Evolutionary conservation across 2,329 filamentous ascomycete genomes (phyloP), one percentile per base, ranked within the genome.

Genomic region (Aspergillus bombycis): DNA sequence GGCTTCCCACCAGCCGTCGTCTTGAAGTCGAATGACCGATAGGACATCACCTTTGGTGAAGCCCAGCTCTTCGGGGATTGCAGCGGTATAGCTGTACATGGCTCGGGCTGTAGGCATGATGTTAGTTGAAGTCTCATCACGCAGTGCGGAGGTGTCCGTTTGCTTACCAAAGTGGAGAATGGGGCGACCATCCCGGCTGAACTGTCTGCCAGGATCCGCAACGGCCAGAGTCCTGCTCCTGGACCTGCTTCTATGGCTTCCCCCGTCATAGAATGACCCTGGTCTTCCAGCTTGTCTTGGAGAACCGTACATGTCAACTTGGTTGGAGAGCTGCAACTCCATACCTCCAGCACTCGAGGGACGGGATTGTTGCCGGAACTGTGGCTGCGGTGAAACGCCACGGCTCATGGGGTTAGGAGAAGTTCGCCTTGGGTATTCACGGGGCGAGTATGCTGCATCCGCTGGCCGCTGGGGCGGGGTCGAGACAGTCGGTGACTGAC

Each of bases 1-100:
- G 14, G 96, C 96, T 81, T 99, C 95, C 95, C 96, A 99, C 95
- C 95, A 99, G 23, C 95, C 95, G 75, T 99, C 95, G 76, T 99
- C 95, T 79, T 99, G 95, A 72, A 96, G 88, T 64, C 94, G 86
- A 54, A 97, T 83, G 16, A 99, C 89, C 2, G 94, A 93, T 16
- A 99, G 84, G 63, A 94, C 88, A 74, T 99, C 96, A 55, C 94
- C 94, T 81, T 99, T 99, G 54, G 85, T 84, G 78, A 99, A 99
- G 16, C 91, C 91, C 23, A 99, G 82, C 79, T 99, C 96, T 76
- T 98, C 95, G 0, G 94, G 93, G 63, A 99, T 99, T 26, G 93
- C 94, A 2, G 95, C 93, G 74, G 91, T 89, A 78, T 99, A 99
- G 82, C 92, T 89, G 79, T 98, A 99, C 82, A 97, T 85, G 30